Base-by-base conservation (phyloP, 1,139 yeast species). In the Suhomyces kunorum region DNA sequence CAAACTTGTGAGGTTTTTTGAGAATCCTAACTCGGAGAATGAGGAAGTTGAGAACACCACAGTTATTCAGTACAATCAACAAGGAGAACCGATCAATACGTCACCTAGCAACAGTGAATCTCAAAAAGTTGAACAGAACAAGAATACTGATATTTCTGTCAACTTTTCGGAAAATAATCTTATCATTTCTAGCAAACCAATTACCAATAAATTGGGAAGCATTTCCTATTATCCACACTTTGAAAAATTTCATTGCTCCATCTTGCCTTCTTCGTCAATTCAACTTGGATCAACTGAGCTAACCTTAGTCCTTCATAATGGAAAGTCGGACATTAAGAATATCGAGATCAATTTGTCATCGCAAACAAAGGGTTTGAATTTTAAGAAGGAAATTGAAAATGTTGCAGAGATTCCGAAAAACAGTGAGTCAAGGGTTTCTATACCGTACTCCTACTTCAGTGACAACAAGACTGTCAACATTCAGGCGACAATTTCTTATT, bases 401-500 rank as follows among this genome's bases (percentile, higher is more conserved):
- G 13, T 30, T 2, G 15, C 25, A 4, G n/a, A 36, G 8, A 54
- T 72, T 9, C 52, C 50, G 1, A 20, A 13, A 15, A 36, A 66
- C 1, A 40, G 46, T 7, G 53, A 49, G 19, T 34, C 38, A n/a
- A 47, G 41, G 5, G 31, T 63, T 5, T 31, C 32, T 2, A 40
- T 66, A 2, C 66, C 68, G 1, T 63, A 58, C 37, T 47, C 48
- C 3, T 56, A 57, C 42, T 44, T 39, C 27, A 53, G 62, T 18
- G 71, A 64, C 8, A 53, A 53, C 30, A 66, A 65, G 40, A 27
- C 51, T 1, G 38, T 69, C 37, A 44, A 49, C 47, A 39, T 69
- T 18, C 56, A 61, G 19, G 68, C 73, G 0, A 50, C 48, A 1
- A 49, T 77, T 4, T 50, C 46, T 1, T 80, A 70, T 49, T 45